Evolutionary conservation across 2,329 filamentous ascomycete species (phyloP), one percentile per base, ranked within the genome.

Genomic region (Talaromyces sp.): DNA sequence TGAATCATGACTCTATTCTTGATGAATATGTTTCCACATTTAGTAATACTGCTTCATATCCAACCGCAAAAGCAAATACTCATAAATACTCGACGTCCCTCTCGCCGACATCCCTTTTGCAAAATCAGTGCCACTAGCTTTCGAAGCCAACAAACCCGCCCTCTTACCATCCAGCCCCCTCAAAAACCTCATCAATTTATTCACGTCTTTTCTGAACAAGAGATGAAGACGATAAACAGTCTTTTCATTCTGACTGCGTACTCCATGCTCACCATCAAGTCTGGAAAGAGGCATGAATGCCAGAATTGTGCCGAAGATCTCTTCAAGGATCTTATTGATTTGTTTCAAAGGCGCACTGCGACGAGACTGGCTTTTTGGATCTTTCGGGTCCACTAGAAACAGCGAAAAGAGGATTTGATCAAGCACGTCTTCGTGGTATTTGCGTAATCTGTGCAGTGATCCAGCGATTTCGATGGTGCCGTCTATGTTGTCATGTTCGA

Each of bases 391-490:
- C 65, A 90, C 85, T 2, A 96, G 79, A 14, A 97, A 83, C 0
- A 95, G 79, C 0, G 87, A 86, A 67, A 88, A 86, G 79, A 93
- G 85, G 56, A 96, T 92, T 60, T 87, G 83, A 72, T 96, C 90
- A 1, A 97, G 82, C 8, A 89, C 85, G 39, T 85, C 82, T 67
- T 93, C 89, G 70, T 96, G 92, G 27, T 88, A 85, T 50, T 87
- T 84, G 24, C 88, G 83, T 13, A 96, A 78, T 48, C 85, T 82
- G 45, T 89, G 87, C 0, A 93, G 84, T 14, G 91, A 90, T 68
- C 85, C 81, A 11, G 81, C 80, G 13, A 78, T 77, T 54, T 82
- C 81, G 19, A 85, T 78, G 27, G 79, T 81, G 27, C 74, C 76
- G 58, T 76, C 79, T 60, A 76, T 77, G 19, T 82, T 81, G 1